Evolutionary conservation across 2,329 filamentous ascomycete genomes (phyloP).

Genomic region (Macrophomina pseudophaseolina): DNA sequence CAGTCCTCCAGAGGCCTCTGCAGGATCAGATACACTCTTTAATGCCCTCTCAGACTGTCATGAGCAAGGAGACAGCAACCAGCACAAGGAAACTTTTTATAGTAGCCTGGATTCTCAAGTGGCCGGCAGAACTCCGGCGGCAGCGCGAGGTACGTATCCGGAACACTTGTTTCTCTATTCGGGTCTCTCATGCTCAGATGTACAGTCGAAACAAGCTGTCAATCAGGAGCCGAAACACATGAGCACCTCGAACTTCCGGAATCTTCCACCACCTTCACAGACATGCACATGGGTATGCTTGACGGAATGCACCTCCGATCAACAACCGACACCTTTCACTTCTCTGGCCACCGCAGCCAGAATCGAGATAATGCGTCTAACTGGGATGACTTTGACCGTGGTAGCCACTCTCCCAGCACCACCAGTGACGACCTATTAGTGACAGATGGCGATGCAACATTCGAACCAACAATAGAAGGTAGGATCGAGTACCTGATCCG

Average conservation of each 20-base stretch:
- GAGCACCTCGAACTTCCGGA: neutral
- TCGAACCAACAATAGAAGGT: neutral
- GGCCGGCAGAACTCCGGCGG: neutral
- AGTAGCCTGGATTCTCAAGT: too few species aligned
- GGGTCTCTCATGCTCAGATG: neutral
- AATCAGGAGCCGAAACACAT: neutral
- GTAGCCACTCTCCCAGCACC: neutral
- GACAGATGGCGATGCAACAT: neutral
- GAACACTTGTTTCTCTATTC: neutral
- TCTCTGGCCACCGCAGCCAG: neutral
- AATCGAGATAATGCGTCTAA: neutral
- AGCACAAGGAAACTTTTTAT: neutral
- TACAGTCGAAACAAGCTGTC: neutral
- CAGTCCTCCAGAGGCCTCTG: neutral
- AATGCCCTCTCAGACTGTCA: neutral
- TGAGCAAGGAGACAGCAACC: neutral
- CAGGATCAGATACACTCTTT: neutral
- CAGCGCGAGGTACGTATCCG: neutral
- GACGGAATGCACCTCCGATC: neutral
- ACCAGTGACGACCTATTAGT: neutral
- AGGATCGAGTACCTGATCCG: neutral
- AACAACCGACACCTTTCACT: neutral
- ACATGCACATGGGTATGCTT: neutral
- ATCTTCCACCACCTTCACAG: too few species aligned
- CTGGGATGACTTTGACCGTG: neutral